Evolutionary conservation across 805 yeast genomes (phyloP).

Genomic region (Sugiyamaella smithiae): DNA sequence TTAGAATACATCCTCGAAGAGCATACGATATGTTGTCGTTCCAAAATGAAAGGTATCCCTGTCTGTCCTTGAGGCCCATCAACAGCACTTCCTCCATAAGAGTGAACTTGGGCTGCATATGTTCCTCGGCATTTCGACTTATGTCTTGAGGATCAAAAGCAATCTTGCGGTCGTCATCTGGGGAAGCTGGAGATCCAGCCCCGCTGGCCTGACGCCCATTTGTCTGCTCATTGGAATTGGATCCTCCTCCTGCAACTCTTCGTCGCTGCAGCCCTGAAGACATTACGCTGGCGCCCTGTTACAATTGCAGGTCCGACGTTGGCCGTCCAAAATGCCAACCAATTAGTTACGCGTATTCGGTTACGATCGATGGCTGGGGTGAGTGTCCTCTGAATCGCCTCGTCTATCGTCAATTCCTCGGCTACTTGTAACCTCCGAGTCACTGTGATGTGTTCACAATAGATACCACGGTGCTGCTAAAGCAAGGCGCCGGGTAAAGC

Average conservation of each 20-base stretch:
- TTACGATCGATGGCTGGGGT: too few species aligned
- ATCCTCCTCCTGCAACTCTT: slow-evolving; percentile 27
- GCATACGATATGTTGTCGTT: slow-evolving; percentile 97
- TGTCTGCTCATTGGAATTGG: slow-evolving; percentile 1
- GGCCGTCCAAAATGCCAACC: background rate
- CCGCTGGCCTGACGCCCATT: slow-evolving; percentile 2
- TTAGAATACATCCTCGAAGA: slow-evolving; percentile 85
- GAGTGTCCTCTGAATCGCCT: too few species aligned
- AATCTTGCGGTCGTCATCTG: slow-evolving; percentile 48
- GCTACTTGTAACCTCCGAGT: background rate
- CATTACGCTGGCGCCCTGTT: too few species aligned
- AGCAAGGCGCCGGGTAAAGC: background rate
- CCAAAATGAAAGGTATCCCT: slow-evolving; percentile 97
- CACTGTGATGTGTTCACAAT: slow-evolving; percentile 1
- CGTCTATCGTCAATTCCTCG: too few species aligned
- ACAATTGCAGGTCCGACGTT: too few species aligned
- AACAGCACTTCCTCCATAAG: slow-evolving; percentile 94
- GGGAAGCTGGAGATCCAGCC: background rate
- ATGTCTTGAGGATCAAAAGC: slow-evolving; percentile 80
- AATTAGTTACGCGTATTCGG: background rate
- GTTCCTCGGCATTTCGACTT: slow-evolving; percentile 43
- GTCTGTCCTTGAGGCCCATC: slow-evolving; percentile 91
- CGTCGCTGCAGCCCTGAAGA: slow-evolving; percentile 29
- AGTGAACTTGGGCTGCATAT: slow-evolving; percentile 68
- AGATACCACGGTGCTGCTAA: too few species aligned